phyloP scores from a whole-genome alignment of 2,329 filamentous ascomycete species.

The Shiraia bambusicola region DNA sequence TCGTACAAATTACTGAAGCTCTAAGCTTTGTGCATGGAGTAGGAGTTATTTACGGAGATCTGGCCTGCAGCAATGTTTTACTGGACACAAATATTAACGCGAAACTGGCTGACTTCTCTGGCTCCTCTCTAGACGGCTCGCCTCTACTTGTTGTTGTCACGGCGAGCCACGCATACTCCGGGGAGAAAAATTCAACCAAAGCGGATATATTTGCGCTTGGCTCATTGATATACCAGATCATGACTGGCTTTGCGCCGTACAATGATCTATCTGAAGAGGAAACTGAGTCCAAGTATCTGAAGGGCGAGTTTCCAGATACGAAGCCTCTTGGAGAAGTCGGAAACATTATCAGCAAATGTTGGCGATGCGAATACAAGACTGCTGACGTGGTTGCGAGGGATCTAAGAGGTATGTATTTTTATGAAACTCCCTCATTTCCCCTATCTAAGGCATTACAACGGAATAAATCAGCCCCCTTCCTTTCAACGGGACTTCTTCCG shows the following conservation, averaged over 20 bases:
- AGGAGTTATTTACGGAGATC: constrained; percentile 6
- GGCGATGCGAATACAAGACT: not conserved
- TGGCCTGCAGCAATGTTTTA: constrained; percentile 4
- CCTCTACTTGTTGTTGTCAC: constrained; percentile 2
- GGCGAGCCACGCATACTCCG: constrained; percentile 1
- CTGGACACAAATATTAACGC: constrained; percentile 2
- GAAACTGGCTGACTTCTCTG: constrained; percentile 5
- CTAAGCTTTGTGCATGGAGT: constrained; percentile 1
- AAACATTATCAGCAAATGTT: not conserved
- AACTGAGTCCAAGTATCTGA: not conserved
- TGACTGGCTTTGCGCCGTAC: not conserved
- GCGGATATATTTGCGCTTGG: not conserved
- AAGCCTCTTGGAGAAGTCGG: not conserved
- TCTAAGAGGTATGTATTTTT: not conserved
- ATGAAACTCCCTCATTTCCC: too few relatives aligned
- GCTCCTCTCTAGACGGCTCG: constrained; percentile 3
- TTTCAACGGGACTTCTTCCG: too few relatives aligned
- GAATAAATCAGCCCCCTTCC: too few relatives aligned
- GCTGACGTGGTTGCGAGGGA: not conserved
- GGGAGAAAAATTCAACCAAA: not conserved
- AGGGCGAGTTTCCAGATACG: not conserved
- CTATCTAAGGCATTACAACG: too few relatives aligned
- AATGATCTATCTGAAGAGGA: not conserved
- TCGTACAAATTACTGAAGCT: constrained; percentile 1
- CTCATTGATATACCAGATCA: not conserved